Conservation (phyloP, 2,329 filamentous ascomycete species). For the Graphilbum ipis-grandicollis region DNA sequence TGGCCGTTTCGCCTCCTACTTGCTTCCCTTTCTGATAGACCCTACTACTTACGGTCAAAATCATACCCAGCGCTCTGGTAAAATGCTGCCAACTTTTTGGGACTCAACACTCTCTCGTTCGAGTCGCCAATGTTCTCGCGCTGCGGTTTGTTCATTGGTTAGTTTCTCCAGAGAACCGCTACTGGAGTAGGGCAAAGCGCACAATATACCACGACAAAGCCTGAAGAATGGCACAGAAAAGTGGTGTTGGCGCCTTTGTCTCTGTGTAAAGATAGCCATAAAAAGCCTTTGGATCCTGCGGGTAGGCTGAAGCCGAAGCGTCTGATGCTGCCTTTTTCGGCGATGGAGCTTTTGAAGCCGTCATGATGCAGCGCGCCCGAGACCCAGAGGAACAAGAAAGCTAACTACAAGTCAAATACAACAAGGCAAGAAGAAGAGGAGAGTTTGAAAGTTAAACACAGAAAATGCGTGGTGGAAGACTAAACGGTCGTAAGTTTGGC, state of each 20-base stretch:
- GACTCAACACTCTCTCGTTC: conserved; percentile 35
- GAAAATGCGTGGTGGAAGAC: too few species aligned
- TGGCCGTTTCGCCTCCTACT: too few species aligned
- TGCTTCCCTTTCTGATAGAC: too few species aligned
- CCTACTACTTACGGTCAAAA: conserved; percentile 40
- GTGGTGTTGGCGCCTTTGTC: conserved; percentile 48
- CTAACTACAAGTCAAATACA: too few species aligned
- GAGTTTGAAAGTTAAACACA: too few species aligned
- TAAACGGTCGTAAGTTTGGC: too few species aligned
- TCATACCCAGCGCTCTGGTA: conserved; percentile 60
- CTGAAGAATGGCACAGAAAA: conserved; percentile 50
- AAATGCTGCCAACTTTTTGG: conserved; percentile 57
- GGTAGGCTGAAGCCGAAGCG: too few species aligned
- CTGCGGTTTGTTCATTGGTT: conserved; percentile 18
- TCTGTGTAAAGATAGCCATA: conserved; percentile 54
- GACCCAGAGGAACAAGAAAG: too few species aligned
- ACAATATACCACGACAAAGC: conserved; percentile 57
- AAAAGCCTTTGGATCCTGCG: too few species aligned
- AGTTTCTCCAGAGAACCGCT: background rate
- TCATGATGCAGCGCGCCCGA: too few species aligned
- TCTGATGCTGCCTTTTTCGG: too few species aligned
- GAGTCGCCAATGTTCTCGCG: conserved; percentile 40
- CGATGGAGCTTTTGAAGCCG: conserved; percentile 3
- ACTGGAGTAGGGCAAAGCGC: conserved; percentile 17
- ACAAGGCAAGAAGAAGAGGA: too few species aligned